phyloP scores from a whole-genome alignment of 306 rosid genomes.

The Trichosanthes truncata region DNA sequence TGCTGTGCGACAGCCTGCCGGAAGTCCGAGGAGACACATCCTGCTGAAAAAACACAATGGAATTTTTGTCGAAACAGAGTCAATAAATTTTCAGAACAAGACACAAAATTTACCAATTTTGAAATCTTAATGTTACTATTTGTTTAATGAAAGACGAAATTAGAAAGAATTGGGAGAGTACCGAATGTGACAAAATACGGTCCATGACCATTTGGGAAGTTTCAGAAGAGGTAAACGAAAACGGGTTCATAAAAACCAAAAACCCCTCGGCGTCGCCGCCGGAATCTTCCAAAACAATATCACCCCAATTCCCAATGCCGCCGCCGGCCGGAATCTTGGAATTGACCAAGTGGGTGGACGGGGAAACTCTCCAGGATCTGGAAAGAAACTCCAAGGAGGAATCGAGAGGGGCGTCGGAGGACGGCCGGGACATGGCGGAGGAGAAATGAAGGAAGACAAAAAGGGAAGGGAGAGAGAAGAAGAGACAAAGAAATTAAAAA shows the following conservation, averaged over 20 bases:
- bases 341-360: slow-evolving; percentile 20
- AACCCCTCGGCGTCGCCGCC: slow-evolving; percentile 44
- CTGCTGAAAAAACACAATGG: slow-evolving; percentile 28
- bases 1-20: slow-evolving; percentile 85
- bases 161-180: no score
- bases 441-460: slow-evolving; percentile 5
- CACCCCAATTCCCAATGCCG: slow-evolving; percentile 3
- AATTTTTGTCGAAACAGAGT: neutral
- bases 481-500: neutral
- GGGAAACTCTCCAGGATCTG: slow-evolving; percentile 85
- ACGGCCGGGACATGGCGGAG: slow-evolving; percentile 36
- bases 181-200: slow-evolving; percentile 88
- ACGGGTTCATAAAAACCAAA: slow-evolving; percentile 59
- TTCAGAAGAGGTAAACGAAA: slow-evolving; percentile 73
- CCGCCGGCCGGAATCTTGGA: slow-evolving; percentile 19
- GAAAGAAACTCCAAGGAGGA: slow-evolving; percentile 93
- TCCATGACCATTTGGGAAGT: slow-evolving; percentile 93
- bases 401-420: slow-evolving; percentile 63
- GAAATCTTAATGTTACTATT: no score
- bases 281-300: slow-evolving; percentile 42
- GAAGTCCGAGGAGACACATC: slow-evolving; percentile 89
- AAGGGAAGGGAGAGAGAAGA: neutral
- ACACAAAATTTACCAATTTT: neutral
- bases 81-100: neutral
- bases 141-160: no score